Conservation (phyloP, 306 rosid genomes). For the Gleditsia sinensis region DNA sequence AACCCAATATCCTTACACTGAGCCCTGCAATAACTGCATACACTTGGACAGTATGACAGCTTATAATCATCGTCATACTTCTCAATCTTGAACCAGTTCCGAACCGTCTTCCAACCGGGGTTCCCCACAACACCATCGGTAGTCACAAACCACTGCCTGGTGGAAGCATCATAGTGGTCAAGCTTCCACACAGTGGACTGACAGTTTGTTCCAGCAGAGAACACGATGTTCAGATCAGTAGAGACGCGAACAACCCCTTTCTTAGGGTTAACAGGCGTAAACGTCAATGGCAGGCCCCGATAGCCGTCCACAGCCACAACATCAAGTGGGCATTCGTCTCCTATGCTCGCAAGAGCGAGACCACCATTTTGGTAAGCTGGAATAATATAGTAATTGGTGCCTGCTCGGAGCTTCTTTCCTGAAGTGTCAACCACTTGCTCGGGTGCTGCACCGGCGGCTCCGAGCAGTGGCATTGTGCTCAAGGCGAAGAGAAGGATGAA, state of each 20-base stretch:
- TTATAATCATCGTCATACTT: constrained; percentile 42
- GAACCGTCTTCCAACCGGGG: constrained; percentile 13
- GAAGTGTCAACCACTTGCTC: constrained; percentile 41
- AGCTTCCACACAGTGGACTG: constrained; percentile 52
- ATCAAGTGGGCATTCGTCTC: constrained; percentile 44
- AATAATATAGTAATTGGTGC: constrained; percentile 31
- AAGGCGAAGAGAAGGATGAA: constrained; percentile 33
- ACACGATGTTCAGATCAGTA: constrained; percentile 52
- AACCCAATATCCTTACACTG: constrained; percentile 29
- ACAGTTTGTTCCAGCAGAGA: constrained; percentile 21
- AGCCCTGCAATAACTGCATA: constrained; percentile 50
- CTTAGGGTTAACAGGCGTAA: constrained; percentile 36
- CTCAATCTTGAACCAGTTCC: constrained; percentile 41
- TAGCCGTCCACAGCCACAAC: constrained; percentile 40
- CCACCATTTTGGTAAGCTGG: constrained; percentile 34
- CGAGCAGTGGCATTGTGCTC: constrained; percentile 4
- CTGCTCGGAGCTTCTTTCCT: constrained; percentile 28
- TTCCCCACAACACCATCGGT: constrained; percentile 44
- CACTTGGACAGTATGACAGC: constrained; percentile 53
- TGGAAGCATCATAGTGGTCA: constrained; percentile 11
- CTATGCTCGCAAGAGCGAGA: constrained; percentile 31
- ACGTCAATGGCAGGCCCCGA: constrained; percentile 27
- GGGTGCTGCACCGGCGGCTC: constrained; percentile 23
- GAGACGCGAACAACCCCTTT: constrained; percentile 39
- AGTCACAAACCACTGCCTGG: constrained; percentile 32